phyloP scores from a whole-genome alignment of 495 filamentous ascomycete genomes.

The Xylaria longipes region DNA sequence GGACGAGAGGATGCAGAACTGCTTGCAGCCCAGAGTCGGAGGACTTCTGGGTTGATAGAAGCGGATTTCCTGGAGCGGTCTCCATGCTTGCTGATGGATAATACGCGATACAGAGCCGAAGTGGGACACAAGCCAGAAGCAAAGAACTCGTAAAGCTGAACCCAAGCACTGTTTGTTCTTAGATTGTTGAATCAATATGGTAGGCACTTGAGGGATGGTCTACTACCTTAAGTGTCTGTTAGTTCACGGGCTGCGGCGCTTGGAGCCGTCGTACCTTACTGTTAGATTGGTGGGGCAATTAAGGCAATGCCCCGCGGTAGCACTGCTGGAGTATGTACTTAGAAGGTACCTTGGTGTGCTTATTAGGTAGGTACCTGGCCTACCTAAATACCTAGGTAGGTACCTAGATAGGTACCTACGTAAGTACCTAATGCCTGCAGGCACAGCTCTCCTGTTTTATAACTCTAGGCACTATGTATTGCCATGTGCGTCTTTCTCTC shows the following conservation, averaged over 20 bases:
- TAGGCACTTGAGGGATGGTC: not conserved
- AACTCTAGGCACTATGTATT: not conserved
- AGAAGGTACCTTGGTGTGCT: no score
- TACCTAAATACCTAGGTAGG: not conserved
- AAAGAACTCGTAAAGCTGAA: conserved; percentile 6
- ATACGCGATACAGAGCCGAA: not conserved
- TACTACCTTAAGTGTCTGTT: not conserved
- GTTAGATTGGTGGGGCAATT: conserved; percentile 14
- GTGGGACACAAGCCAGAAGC: conserved; percentile 7
- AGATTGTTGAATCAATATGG: not conserved
- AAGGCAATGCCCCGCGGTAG: conserved; percentile 10
- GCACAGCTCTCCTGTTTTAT: no score
- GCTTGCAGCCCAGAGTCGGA: conserved; percentile 81
- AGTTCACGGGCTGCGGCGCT: not conserved
- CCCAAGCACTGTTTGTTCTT: not conserved
- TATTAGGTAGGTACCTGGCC: not conserved
- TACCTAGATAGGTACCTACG: no score
- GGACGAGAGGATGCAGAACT: conserved; percentile 89
- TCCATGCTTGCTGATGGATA: conserved; percentile 30
- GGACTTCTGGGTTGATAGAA: conserved; percentile 59
- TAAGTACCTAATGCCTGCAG: not conserved
- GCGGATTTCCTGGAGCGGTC: conserved; percentile 37
- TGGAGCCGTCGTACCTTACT: conserved; percentile 12
- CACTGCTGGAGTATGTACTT: not conserved
- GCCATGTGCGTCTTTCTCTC: not conserved